Evolutionary conservation across 140 eudicot species (phyloP).

Genomic region (Stevia rebaudiana): DNA sequence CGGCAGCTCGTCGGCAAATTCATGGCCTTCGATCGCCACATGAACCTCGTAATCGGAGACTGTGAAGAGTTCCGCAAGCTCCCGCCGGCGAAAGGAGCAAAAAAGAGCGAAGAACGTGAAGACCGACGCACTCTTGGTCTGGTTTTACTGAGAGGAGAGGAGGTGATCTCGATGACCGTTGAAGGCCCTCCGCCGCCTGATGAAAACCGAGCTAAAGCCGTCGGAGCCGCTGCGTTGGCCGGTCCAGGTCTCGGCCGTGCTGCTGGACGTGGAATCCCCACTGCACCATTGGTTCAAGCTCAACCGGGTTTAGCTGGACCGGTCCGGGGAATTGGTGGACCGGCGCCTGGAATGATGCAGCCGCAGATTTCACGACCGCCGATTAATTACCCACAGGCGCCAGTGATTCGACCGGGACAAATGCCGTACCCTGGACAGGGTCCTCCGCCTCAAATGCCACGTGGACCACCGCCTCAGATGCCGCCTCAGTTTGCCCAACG

Average conservation of each 20-base stretch:
- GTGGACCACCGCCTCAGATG: conserved; percentile 55
- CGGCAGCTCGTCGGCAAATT: conserved; percentile 89
- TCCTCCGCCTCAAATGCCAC: conserved; percentile 56
- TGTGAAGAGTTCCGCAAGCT: conserved; percentile 91
- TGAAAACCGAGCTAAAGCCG: conserved; percentile 63
- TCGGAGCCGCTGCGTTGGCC: conserved; percentile 44
- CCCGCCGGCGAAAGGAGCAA: conserved; percentile 67
- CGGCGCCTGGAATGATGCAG: conserved; percentile 95
- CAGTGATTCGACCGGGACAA: conserved; percentile 50
- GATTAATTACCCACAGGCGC: conserved; percentile 52
- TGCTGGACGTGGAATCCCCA: conserved; percentile 78
- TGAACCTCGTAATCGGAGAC: conserved; percentile 94
- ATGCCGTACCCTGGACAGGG: conserved; percentile 51
- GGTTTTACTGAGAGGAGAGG: conserved; percentile 82
- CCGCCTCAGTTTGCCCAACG: conserved; percentile 60
- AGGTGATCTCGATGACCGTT: conserved; percentile 83
- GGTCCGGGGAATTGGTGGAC: conserved; percentile 85
- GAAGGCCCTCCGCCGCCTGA: conserved; percentile 99
- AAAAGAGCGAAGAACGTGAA: conserved; percentile 60
- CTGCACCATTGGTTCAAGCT: conserved; percentile 60
- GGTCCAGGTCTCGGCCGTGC: conserved; percentile 91
- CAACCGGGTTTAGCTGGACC: conserved; percentile 91
- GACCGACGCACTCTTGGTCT: conserved; percentile 95
- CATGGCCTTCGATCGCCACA: conserved; percentile 99
- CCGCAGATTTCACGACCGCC: conserved; percentile 82